Percentiles rank a stretch among this genome's conserved stretches.
These are phyloP conservation scores for Fusarium metavorans DNA, from an alignment of 2,329 filamentous ascomycete species.

Conservation along the genomic window DNA sequence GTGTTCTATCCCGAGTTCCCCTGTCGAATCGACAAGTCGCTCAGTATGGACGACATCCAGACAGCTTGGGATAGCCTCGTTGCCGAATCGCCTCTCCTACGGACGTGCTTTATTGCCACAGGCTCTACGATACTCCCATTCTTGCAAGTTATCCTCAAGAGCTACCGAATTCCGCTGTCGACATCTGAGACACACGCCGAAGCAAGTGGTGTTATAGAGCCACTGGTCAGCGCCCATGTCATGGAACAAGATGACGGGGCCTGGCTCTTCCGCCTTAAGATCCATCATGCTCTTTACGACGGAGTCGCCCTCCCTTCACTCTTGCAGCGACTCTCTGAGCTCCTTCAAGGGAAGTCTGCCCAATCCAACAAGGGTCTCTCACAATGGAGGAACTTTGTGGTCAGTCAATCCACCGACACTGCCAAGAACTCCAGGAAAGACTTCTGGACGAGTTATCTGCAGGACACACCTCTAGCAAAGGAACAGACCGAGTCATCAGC, in stretches of 20 bases:
- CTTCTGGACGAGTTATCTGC: constrained; percentile 60
- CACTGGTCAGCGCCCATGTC: constrained; percentile 26
- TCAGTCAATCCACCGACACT: constrained; percentile 7
- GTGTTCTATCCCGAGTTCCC: constrained; percentile 82
- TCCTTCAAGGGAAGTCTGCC: constrained; percentile 5
- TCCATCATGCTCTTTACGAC: constrained; percentile 93
- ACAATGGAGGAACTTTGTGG: constrained; percentile 46
- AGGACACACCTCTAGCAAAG: background rate
- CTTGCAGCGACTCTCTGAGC: constrained; percentile 54
- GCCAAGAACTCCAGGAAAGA: constrained; percentile 32
- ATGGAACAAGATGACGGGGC: constrained; percentile 19
- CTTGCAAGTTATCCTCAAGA: constrained; percentile 69
- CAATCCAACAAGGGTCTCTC: constrained; percentile 11
- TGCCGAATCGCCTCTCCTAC: constrained; percentile 70
- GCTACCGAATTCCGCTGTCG: constrained; percentile 17
- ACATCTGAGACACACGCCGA: background rate
- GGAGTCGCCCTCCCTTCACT: constrained; percentile 80
- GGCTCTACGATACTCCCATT: constrained; percentile 62
- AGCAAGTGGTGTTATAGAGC: background rate
- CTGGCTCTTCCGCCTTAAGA: constrained; percentile 63
- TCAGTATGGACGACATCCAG: constrained; percentile 58
- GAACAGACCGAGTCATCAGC: background rate
- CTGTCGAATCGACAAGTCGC: constrained; percentile 62
- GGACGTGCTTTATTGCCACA: constrained; percentile 74
- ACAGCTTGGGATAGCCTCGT: constrained; percentile 73